A percentile compares a stretch with the other conserved stretches of the same genome.
phyloP scores from a whole-genome alignment of 1,284 basidiomycete species.

The Chalciporus sp. region DNA sequence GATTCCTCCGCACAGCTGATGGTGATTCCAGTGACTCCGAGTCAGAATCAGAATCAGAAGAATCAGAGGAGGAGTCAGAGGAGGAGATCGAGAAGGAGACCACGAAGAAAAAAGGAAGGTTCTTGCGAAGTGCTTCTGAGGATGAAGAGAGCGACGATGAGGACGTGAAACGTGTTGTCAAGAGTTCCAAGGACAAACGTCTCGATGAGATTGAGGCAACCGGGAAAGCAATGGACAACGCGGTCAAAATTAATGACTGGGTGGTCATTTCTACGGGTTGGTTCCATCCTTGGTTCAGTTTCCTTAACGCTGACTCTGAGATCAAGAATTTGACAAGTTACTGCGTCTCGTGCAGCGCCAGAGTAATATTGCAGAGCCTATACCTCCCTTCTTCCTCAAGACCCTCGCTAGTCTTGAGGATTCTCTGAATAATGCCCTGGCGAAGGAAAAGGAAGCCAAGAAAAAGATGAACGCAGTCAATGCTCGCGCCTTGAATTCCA shows the following conservation, averaged over 20 bases:
- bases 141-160: slow-evolving; percentile 73
- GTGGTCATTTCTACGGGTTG: slow-evolving; percentile 86
- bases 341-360: slow-evolving; percentile 89
- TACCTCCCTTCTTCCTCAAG: slow-evolving; percentile 87
- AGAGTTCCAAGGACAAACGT: slow-evolving; percentile 87
- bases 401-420: slow-evolving; percentile 79
- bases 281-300: slow-evolving; percentile 1
- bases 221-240: slow-evolving; percentile 92
- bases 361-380: slow-evolving; percentile 83
- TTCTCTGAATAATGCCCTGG: slow-evolving; percentile 73
- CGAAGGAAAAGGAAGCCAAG: slow-evolving; percentile 88
- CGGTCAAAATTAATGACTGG: slow-evolving; percentile 97
- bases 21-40: slow-evolving; percentile 45
- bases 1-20: slow-evolving; percentile 65
- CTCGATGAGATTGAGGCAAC: slow-evolving; percentile 88
- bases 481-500: slow-evolving; percentile 91
- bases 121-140: slow-evolving; percentile 54
- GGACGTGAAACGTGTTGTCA: slow-evolving; percentile 71
- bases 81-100: slow-evolving; percentile 40
- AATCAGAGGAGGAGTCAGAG: slow-evolving; percentile 40
- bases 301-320: slow-evolving; percentile 11
- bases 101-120: slow-evolving; percentile 50
- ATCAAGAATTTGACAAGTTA: slow-evolving; percentile 94
- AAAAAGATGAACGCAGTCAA: slow-evolving; percentile 98
- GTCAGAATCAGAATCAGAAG: slow-evolving; percentile 50